Conservation (phyloP, 2,329 filamentous ascomycete genomes). For the Aureobasidium subglaciale region DNA sequence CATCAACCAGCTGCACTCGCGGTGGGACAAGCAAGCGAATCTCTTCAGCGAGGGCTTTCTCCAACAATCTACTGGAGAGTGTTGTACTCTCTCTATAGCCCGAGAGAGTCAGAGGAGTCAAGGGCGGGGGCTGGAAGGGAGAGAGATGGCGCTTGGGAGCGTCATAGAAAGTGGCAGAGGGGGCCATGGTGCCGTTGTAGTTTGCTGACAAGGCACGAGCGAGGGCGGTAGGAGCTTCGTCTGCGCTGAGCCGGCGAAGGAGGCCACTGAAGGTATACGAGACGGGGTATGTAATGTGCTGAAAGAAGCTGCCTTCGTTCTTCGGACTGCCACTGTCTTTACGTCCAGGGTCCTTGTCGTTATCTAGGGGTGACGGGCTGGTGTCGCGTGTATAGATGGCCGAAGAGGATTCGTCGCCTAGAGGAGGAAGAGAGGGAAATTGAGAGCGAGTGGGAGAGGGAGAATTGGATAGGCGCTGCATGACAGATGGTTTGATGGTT, state of each 20-base stretch:
- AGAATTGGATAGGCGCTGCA: neutral
- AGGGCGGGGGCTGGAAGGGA: conserved; percentile 79
- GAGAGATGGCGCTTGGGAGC: conserved; percentile 58
- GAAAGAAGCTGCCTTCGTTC: conserved; percentile 23
- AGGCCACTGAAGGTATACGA: conserved; percentile 42
- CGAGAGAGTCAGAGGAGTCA: conserved; percentile 68
- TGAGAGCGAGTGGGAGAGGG: neutral
- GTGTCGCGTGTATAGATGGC: neutral
- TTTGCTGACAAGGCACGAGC: conserved; percentile 31
- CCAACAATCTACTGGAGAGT: conserved; percentile 59
- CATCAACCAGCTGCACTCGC: conserved; percentile 75
- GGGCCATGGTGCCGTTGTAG: conserved; percentile 32
- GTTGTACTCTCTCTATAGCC: conserved; percentile 59
- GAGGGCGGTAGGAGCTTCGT: conserved; percentile 33
- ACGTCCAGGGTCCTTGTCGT: neutral
- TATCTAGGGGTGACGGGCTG: neutral
- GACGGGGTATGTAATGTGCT: conserved; percentile 44
- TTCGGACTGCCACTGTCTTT: neutral
- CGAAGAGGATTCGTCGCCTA: neutral
- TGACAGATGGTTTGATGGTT: no score
- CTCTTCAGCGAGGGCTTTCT: conserved; percentile 73
- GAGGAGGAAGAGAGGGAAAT: neutral
- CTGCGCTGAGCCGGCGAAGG: conserved; percentile 40
- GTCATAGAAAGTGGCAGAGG: conserved; percentile 48
- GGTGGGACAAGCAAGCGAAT: conserved; percentile 84